phyloP scores from a whole-genome alignment of 495 filamentous ascomycete genomes.

The Penicillium bialowiezense region DNA sequence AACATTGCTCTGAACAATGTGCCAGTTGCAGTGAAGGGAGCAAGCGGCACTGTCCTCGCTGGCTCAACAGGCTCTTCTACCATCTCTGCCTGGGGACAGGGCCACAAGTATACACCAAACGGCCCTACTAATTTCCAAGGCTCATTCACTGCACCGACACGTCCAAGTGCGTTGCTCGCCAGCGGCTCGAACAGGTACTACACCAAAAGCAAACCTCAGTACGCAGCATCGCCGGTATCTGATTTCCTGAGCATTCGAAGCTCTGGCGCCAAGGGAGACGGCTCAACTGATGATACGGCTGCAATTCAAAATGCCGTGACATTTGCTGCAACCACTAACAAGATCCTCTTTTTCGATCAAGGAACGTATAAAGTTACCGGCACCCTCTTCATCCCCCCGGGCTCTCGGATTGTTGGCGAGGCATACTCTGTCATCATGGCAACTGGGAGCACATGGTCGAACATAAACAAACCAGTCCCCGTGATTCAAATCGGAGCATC shows the following conservation, averaged over 20 bases:
- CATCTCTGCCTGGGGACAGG: conserved; percentile 54
- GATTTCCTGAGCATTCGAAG: conserved; percentile 59
- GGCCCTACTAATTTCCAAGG: conserved; percentile 43
- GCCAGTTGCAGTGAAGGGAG: conserved; percentile 56
- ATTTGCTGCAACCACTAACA: conserved; percentile 30
- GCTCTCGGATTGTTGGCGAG: conserved; percentile 48
- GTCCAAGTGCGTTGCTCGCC: conserved; percentile 36
- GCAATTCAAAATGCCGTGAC: conserved; percentile 47
- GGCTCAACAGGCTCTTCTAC: conserved; percentile 54
- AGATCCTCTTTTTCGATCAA: conserved; percentile 51
- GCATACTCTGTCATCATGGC: conserved; percentile 64
- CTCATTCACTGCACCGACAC: conserved; percentile 30
- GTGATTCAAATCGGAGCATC: conserved; percentile 61
- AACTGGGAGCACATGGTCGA: conserved; percentile 56
- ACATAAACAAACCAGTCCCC: conserved; percentile 59
- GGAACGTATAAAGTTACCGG: conserved; percentile 47
- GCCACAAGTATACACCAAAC: conserved; percentile 46
- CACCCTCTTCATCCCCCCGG: conserved; percentile 44
- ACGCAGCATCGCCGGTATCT: conserved; percentile 44
- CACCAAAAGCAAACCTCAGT: conserved; percentile 53
- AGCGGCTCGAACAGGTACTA: conserved; percentile 43
- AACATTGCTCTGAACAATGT: conserved; percentile 66
- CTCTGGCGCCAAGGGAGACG: conserved; percentile 66
- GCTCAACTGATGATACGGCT: conserved; percentile 62
- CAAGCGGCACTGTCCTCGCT: conserved; percentile 50